phyloP scores from a whole-genome alignment of 768 basidiomycete species.

The Coprinopsis sp. region DNA sequence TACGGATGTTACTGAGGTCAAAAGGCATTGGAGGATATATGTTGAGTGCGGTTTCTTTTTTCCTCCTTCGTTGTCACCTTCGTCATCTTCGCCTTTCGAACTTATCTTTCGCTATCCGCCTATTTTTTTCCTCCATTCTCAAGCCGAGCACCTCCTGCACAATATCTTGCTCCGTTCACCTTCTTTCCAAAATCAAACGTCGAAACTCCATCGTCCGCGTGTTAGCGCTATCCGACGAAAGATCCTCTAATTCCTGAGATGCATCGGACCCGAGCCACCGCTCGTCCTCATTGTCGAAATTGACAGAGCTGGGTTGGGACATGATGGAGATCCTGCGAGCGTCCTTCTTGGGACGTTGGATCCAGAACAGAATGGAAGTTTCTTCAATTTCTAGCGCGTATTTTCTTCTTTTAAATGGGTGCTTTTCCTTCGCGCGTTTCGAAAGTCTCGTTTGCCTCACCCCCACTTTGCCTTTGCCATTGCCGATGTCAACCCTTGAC shows the following conservation, averaged over 20 bases:
- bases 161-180: too few relatives aligned
- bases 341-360: slow-evolving; percentile 91
- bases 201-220: too few relatives aligned
- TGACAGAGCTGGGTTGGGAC: slow-evolving; percentile 89
- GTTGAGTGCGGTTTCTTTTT: slow-evolving; percentile 55
- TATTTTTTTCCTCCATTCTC: too few relatives aligned
- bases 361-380: slow-evolving; percentile 91
- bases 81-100: too few relatives aligned
- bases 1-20: slow-evolving; percentile 98
- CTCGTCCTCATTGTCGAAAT: slow-evolving; percentile 93
- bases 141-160: too few relatives aligned
- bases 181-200: too few relatives aligned
- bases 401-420: too few relatives aligned
- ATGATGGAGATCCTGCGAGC: slow-evolving; percentile 90
- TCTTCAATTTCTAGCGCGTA: slow-evolving; percentile 91
- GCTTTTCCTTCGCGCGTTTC: too few relatives aligned
- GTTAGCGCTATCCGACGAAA: slow-evolving; percentile 84
- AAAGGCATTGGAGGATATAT: slow-evolving; percentile 96
- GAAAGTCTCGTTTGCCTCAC: too few relatives aligned
- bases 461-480: not conserved
- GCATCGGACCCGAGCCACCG: slow-evolving; percentile 91
- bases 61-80: slow-evolving; percentile 1
- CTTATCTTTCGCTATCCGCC: too few relatives aligned
- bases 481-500: not conserved
- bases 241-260: slow-evolving; percentile 90